Base-by-base conservation (phyloP, 2,329 filamentous ascomycete species). In the Chrysoporthe puriensis region DNA sequence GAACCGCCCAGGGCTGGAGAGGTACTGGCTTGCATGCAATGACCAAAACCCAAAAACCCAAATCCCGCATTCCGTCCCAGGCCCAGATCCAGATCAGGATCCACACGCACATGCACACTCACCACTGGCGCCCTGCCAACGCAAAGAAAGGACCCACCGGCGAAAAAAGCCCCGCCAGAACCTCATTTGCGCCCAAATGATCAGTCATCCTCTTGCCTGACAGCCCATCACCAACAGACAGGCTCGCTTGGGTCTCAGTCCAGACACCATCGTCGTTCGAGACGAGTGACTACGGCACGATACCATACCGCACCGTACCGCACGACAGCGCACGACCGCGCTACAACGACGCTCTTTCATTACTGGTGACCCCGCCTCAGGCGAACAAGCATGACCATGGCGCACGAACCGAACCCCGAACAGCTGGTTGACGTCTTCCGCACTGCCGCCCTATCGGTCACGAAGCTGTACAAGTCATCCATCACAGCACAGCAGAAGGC, bases 391-490 rank as follows among this genome's bases (percentile, higher is more conserved):
- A 72, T 74, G 76, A 80, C 73, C n/a, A 77, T 77, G 76, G 77
- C 74, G 68, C 69, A 72, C 71, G 83, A 83, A 58, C 81, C 82
- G 21, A 46, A 62, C 16, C 85, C 86, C 21, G 88, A 90, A 75
- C 85, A 89, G 76, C 88, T 97, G 60, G 88, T 97, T 67, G 90
- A 95, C 73, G 90, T 93, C 68, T 99, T 99, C 85, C 96, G 94
- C 79, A 89, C 91, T 18, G 96, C 96, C 44, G 96, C 96, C 26
- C 85, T 97, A 44, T 97, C 94, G 6, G 94, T 98, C 66, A 98
- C 96, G 60, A 97, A 96, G 75, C 89, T 99, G 16, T 98, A 98
- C 83, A 97, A 97, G 80, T 94, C 90, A 50, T 95, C 95, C 3
- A 91, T 92, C 14, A 85, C 89, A 43, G 91, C 92, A 61, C 90